These are phyloP conservation scores for Bruguiera parviflora DNA, from an alignment of 345 rosid species.

Conservation along the genomic window DNA sequence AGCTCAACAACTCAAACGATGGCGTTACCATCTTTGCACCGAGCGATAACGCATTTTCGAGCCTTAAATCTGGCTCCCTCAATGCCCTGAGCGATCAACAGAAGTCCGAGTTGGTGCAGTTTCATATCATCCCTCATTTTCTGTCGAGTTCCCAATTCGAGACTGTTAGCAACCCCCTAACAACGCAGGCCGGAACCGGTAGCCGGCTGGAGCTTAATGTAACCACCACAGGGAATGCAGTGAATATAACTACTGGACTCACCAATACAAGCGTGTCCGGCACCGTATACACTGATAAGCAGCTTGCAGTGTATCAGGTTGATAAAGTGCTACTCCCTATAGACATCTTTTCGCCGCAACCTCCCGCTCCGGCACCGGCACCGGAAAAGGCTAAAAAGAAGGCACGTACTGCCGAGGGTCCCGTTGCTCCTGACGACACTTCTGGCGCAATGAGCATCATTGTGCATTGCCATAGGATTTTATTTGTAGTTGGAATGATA, in stretches of 20 bases:
- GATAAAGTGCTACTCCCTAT: conserved; percentile 43
- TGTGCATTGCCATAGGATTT: not conserved
- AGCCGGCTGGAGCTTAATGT: conserved; percentile 26
- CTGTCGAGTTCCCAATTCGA: conserved; percentile 32
- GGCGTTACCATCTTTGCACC: conserved; percentile 42
- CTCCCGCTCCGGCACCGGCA: conserved; percentile 41
- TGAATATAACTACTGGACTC: conserved; percentile 38
- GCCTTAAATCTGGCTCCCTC: conserved; percentile 40
- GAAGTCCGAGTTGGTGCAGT: conserved; percentile 37
- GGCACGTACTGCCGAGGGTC: conserved; percentile 8
- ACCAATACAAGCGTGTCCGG: conserved; percentile 39
- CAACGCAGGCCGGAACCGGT: conserved; percentile 41
- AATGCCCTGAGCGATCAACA: conserved; percentile 32
- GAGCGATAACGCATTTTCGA: conserved; percentile 30
- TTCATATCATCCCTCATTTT: conserved; percentile 33
- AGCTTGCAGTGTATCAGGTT: conserved; percentile 37
- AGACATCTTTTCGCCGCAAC: conserved; percentile 32
- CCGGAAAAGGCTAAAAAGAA: conserved; percentile 34
- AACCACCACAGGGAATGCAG: conserved; percentile 29
- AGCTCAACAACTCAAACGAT: conserved; percentile 39
- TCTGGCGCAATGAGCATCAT: conserved; percentile 20
- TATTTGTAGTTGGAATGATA: conserved; percentile 6
- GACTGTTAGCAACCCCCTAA: conserved; percentile 41
- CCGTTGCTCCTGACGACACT: conserved; percentile 16
- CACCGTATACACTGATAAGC: conserved; percentile 27